A percentile compares a stretch with the other conserved stretches of the same genome.
These are phyloP conservation scores for Candida wancherniae DNA, from an alignment of 805 yeast genomes.

Conservation along the genomic window DNA sequence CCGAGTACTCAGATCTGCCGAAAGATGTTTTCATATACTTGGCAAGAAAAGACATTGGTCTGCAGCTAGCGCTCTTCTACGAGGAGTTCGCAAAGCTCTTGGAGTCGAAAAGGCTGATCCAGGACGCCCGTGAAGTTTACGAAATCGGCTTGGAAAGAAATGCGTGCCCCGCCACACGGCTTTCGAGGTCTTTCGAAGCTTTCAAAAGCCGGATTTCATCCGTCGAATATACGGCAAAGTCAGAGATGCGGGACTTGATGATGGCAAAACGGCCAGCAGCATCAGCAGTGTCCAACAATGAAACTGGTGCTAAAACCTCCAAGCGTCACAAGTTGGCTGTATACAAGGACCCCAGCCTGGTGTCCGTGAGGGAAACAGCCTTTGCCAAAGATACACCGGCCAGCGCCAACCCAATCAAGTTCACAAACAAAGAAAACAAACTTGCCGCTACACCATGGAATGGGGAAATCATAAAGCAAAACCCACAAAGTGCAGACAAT, in stretches of 20 bases:
- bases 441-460: constrained; percentile 53
- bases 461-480: constrained; percentile 55
- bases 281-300: constrained; percentile 9
- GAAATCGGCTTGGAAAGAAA: constrained; percentile 49
- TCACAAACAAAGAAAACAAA: constrained; percentile 61
- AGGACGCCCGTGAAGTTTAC: constrained; percentile 58
- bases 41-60: constrained; percentile 68
- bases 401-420: constrained; percentile 41
- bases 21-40: constrained; percentile 67
- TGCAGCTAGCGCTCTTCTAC: constrained; percentile 61
- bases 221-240: not conserved
- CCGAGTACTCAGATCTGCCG: constrained; percentile 63
- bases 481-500: constrained; percentile 28
- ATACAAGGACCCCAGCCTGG: constrained; percentile 17
- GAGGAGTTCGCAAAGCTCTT: constrained; percentile 70
- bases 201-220: constrained; percentile 27
- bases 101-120: constrained; percentile 44
- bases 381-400: constrained; percentile 26
- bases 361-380: constrained; percentile 12
- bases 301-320: constrained; percentile 2
- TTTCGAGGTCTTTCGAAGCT: constrained; percentile 33
- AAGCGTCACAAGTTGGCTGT: constrained; percentile 36
- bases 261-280: constrained; percentile 17
- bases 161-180: constrained; percentile 59
- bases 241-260: constrained; percentile 5